Percentiles rank a stretch among this genome's conserved stretches.
These are phyloP conservation scores for Eucalyptus globulus DNA, from an alignment of 345 rosid genomes.

Conservation along the genomic window DNA sequence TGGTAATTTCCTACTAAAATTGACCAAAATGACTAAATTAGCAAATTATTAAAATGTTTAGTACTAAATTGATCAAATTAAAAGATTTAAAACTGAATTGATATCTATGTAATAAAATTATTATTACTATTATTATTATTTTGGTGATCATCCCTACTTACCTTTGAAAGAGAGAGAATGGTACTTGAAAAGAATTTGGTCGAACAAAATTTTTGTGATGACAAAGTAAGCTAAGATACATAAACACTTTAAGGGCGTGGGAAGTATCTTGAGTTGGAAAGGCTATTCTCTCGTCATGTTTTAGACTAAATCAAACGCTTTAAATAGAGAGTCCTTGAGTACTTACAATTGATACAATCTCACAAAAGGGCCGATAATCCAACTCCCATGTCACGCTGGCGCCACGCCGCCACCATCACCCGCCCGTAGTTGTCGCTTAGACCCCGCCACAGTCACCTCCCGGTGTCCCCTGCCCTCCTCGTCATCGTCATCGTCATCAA, in stretches of 20 bases:
- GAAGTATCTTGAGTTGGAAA: background rate
- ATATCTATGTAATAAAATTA: background rate
- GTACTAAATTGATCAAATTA: background rate
- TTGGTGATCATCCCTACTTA: background rate
- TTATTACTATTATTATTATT: no score
- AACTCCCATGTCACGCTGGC: no score
- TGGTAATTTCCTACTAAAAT: background rate
- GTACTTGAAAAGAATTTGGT: background rate
- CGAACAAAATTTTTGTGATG: background rate
- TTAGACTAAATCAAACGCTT: background rate
- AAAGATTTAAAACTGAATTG: rapidly evolving
- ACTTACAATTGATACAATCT: background rate
- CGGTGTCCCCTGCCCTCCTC: background rate
- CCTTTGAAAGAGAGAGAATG: background rate
- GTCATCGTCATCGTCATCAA: background rate
- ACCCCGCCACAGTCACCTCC: background rate
- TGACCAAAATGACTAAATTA: rapidly evolving
- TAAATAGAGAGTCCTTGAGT: background rate
- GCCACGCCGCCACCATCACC: background rate
- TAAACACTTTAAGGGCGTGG: background rate
- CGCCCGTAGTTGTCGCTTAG: background rate
- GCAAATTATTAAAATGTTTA: background rate
- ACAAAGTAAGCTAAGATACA: background rate
- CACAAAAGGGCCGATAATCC: background rate
- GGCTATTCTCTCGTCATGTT: background rate